These are phyloP conservation scores for Penicillium odoratum DNA, from an alignment of 495 filamentous ascomycete genomes.

Conservation along the genomic window DNA sequence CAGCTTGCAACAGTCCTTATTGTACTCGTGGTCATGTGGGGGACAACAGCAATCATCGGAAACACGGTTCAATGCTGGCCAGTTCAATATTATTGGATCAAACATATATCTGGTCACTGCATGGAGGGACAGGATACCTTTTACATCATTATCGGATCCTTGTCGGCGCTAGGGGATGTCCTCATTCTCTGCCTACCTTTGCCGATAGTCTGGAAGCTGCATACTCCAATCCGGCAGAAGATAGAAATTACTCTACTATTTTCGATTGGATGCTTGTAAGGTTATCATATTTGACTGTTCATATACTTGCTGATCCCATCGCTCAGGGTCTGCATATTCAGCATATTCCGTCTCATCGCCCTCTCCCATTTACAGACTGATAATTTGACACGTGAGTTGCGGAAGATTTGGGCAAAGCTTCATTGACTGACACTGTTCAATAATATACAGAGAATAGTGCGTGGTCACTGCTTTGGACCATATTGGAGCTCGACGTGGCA, in stretches of 20 bases:
- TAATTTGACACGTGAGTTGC: constrained; percentile 24
- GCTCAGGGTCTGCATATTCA: constrained; percentile 30
- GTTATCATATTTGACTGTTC: not conserved
- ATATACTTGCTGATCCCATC: not conserved
- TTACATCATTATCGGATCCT: constrained; percentile 20
- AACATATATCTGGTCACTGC: constrained; percentile 28
- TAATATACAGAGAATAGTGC: constrained; percentile 23
- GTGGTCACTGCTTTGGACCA: constrained; percentile 49
- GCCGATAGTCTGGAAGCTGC: constrained; percentile 35
- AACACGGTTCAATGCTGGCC: constrained; percentile 37
- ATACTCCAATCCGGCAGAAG: constrained; percentile 29
- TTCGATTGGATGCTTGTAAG: constrained; percentile 30
- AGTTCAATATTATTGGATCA: constrained; percentile 32
- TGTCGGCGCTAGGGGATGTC: constrained; percentile 28
- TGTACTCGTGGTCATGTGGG: constrained; percentile 26
- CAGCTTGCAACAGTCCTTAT: constrained; percentile 15
- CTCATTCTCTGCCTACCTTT: constrained; percentile 33
- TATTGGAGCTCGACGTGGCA: constrained; percentile 51
- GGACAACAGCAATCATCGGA: constrained; percentile 22
- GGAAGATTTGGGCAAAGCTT: not conserved
- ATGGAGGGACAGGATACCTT: constrained; percentile 23
- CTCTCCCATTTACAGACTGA: constrained; percentile 20
- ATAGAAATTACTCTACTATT: constrained; percentile 32
- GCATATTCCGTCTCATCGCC: constrained; percentile 24
- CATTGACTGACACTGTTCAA: not conserved